Base-by-base conservation (phyloP, 129 eudicot genomes). In the Ambrosia trifida region DNA sequence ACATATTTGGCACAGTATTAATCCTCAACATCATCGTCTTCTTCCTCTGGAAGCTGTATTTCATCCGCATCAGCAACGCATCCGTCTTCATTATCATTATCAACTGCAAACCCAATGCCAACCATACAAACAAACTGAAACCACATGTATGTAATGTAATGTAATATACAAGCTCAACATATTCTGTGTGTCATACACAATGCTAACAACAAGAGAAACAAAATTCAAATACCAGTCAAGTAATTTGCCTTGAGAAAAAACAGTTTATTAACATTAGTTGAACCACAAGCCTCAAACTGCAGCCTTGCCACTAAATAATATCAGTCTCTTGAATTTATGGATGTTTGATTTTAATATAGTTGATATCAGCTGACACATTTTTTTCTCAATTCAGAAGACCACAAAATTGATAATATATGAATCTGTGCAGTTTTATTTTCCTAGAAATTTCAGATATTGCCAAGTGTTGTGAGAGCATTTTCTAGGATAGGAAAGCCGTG, bases 31-130 rank as follows among this genome's bases (percentile, higher is more conserved):
- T 85, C 85, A 51, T 82, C 76, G 0, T 31, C 72, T 60, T 79
- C 88, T 32, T 82, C 91, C 18, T 85, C 90, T 24, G 81, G 78
- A 28, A 73, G 70, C 20, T 73, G 53, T 63, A 73, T 69, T 66
- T 91, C 97, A 75, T 86, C 96, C 44, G 67, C 82, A 75, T 91
- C 97, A 20, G 85, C 95, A 74, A 83, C 62, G 59, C 86, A 88
- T 50, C 83, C 89, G 19, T 87, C 97, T 80, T 91, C 91, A 63
- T 70, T 80, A 24, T 77, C 72, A 64, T 72, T 50, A 66, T 71
- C 77, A 64, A 69, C 12, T 20, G 84, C 78, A 20, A 66, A 80
- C 3, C 11, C 4, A 57, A 28, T 73, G 12, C 45, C 43, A 33
- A 24, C 74, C 46, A 65, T 24, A 69, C 58, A 52, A 52, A 69